Percentiles rank a stretch among this genome's conserved stretches.
phyloP scores from a whole-genome alignment of 202 grass and related monocot species.

The Setaria italica region DNA sequence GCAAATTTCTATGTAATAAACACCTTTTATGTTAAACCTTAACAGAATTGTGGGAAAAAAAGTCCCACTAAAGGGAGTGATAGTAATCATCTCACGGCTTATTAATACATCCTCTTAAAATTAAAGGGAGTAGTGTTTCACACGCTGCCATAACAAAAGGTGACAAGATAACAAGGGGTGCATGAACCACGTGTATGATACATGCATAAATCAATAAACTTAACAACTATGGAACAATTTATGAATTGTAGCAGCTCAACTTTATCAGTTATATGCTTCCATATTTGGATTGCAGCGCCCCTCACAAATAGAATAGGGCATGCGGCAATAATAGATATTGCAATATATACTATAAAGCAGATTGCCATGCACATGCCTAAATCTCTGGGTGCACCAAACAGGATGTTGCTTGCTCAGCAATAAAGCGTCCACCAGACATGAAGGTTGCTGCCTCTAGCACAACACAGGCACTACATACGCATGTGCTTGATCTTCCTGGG shows the following conservation, averaged over 20 bases:
- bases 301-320: background rate
- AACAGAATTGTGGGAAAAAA: background rate
- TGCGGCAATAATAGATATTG: background rate
- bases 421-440: background rate
- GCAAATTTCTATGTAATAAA: background rate
- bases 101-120: background rate
- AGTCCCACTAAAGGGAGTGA: background rate
- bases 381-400: background rate
- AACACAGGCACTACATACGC: background rate
- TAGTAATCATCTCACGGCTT: background rate
- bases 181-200: background rate
- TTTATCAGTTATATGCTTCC: background rate
- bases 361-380: background rate
- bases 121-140: background rate
- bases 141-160: background rate
- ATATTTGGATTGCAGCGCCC: background rate
- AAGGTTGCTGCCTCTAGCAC: background rate
- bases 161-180: background rate
- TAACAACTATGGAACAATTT: background rate
- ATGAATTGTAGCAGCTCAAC: background rate
- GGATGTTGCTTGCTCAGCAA: background rate
- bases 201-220: background rate
- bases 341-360: background rate
- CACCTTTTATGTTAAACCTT: background rate
- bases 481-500: background rate